Base-by-base conservation (phyloP, 2,329 filamentous ascomycete species). In the Sclerotinia minor region DNA sequence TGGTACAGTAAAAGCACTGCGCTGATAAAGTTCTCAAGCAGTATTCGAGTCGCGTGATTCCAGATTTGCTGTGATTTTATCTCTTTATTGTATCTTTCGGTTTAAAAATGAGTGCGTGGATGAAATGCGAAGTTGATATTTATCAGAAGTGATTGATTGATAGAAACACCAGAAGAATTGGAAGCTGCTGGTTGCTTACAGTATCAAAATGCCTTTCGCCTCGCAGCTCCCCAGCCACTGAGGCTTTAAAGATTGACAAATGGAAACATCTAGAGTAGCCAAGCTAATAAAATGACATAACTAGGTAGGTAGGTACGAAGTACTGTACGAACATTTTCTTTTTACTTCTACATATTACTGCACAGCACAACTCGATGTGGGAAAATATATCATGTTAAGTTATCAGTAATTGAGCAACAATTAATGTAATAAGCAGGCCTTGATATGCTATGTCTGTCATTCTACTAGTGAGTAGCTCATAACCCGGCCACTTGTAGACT, bases 241-340 rank as follows among this genome's bases (percentile, higher is more conserved):
- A 70, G 67, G 61, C 64, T 60, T 55, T 32, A 49, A 5, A 5
- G 32, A 35, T 21, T 61, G 44, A 60, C 58, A 60, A 50, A 70
- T 70, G 47, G 70, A 71, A 71, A 66, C 69, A 58, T 70, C 70
- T 69, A 71, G 70, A 71, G 65, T 41, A 50, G 54, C 53, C 63
- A 64, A 68, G 68, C 67, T 64, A 45, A 35, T 65, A 38, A 57
- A 59, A 71, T 72, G 67, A 72, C 69, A 72, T 71, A 69, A 67
- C 67, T 24, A n/a, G n/a, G n/a, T n/a, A n/a, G n/a, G n/a, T n/a
- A n/a, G n/a, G n/a, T n/a, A 53, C 35, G 7, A 8, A 35, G 35
- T 44, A 21, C 35, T 38, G 1, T 8, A 38, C 8, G 35, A 38
- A 38, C 35, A 13, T 38, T 13, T 38, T 38, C 35, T 13, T 41